phyloP scores from a whole-genome alignment of 495 filamentous ascomycete genomes.

The Evansstolkia leycettana region DNA sequence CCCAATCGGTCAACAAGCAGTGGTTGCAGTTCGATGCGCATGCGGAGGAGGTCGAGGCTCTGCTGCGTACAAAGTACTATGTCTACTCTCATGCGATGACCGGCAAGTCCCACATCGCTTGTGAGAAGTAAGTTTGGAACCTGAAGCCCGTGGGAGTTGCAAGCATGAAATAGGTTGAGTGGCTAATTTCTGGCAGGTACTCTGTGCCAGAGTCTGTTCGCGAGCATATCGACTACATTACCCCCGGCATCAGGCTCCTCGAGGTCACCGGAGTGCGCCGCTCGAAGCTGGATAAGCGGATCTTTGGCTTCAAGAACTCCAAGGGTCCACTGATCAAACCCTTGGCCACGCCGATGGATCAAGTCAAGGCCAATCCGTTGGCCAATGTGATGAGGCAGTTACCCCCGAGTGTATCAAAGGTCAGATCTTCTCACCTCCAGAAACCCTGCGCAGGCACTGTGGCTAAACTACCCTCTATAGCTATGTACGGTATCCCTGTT shows the following conservation, averaged over 20 bases:
- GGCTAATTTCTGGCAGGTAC: no score
- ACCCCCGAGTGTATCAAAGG: conserved; percentile 23
- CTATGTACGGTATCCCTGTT: conserved; percentile 29
- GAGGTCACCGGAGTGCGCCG: conserved; percentile 11
- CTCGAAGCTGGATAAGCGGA: no score
- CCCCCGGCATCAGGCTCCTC: conserved; percentile 27
- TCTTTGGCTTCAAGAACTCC: no score
- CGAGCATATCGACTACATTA: conserved; percentile 46
- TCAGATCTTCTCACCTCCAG: no score
- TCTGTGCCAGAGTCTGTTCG: conserved; percentile 36
- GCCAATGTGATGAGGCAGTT: conserved; percentile 7
- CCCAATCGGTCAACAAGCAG: conserved; percentile 32
- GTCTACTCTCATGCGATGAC: conserved; percentile 36
- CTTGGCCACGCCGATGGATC: conserved; percentile 5
- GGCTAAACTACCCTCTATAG: no score
- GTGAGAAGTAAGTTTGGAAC: conserved; percentile 19
- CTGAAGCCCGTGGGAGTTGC: no score
- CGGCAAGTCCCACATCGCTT: conserved; percentile 35
- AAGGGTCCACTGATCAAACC: no score
- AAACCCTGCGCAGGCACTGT: no score
- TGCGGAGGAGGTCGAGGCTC: conserved; percentile 37
- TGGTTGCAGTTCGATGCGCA: conserved; percentile 46
- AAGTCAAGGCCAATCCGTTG: no score
- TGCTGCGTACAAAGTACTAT: conserved; percentile 47
- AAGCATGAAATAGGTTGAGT: no score